Conservation (phyloP, 2,329 filamentous ascomycete species). For the Aspergillus carbonarius region DNA sequence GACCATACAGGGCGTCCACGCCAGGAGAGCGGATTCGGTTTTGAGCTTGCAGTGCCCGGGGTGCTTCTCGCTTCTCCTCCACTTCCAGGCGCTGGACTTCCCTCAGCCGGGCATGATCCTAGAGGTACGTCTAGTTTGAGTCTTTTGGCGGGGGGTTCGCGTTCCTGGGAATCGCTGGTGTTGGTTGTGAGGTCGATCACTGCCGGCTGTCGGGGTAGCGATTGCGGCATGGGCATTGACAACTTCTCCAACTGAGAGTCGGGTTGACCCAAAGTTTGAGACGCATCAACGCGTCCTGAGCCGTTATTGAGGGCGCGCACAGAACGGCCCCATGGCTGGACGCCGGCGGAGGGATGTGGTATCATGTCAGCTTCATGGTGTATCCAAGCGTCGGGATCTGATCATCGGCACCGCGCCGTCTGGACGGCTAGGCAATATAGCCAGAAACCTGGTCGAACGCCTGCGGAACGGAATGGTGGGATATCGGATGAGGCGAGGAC, state of each 20-base stretch:
- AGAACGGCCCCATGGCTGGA: slow-evolving; percentile 40
- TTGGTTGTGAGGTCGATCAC: slow-evolving; percentile 39
- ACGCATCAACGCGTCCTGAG: slow-evolving; percentile 27
- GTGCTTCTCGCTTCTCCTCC: slow-evolving; percentile 32
- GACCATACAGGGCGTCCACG: slow-evolving; percentile 42
- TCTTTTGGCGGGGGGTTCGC: slow-evolving; percentile 38
- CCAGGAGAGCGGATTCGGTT: slow-evolving; percentile 32
- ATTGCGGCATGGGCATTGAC: slow-evolving; percentile 25
- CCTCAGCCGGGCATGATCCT: slow-evolving; percentile 20
- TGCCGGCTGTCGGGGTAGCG: slow-evolving; percentile 28
- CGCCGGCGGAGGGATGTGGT: slow-evolving; percentile 41
- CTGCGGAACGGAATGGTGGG: neutral
- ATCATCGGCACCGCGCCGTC: slow-evolving; percentile 22
- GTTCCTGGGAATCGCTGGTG: slow-evolving; percentile 32
- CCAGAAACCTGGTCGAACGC: neutral
- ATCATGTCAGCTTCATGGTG: slow-evolving; percentile 44
- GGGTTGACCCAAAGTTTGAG: slow-evolving; percentile 23
- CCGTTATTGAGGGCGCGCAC: slow-evolving; percentile 33
- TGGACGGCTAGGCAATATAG: neutral
- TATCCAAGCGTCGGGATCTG: slow-evolving; percentile 25
- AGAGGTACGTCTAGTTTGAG: slow-evolving; percentile 35
- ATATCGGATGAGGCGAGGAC: neutral
- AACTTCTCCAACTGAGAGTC: slow-evolving; percentile 27
- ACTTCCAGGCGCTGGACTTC: slow-evolving; percentile 21
- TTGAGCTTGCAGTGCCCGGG: slow-evolving; percentile 24